Percentiles rank a stretch among this genome's conserved stretches.
Conservation (phyloP, 192 early-diverging fungal genomes). For the Coemansia sp. region DNA sequence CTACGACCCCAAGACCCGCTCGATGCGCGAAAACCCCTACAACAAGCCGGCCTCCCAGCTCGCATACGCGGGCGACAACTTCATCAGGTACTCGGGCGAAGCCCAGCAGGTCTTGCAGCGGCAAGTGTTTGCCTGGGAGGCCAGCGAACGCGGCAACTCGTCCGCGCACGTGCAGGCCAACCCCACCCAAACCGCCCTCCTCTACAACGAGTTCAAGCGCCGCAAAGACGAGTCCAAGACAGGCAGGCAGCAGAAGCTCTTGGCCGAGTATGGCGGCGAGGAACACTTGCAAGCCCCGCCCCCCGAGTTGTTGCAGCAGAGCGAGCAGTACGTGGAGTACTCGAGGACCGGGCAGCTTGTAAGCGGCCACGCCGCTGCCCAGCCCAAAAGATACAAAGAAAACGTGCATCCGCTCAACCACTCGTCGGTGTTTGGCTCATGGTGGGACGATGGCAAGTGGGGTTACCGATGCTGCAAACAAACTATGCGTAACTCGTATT, state of each 20-base stretch:
- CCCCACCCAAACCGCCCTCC: constrained; percentile 90
- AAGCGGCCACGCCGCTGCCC: constrained; percentile 75
- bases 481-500: constrained; percentile 80
- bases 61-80: constrained; percentile 85
- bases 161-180: constrained; percentile 90
- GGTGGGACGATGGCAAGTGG: constrained; percentile 93
- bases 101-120: constrained; percentile 75
- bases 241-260: constrained; percentile 67
- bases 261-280: constrained; percentile 91
- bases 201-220: constrained; percentile 81
- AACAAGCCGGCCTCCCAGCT: constrained; percentile 57
- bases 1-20: constrained; percentile 98
- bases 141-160: constrained; percentile 72
- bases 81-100: constrained; percentile 85
- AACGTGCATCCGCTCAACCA: constrained; percentile 87
- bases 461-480: constrained; percentile 94
- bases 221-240: constrained; percentile 80
- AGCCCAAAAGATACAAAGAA: constrained; percentile 81
- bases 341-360: constrained; percentile 86
- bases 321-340: constrained; percentile 96
- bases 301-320: constrained; percentile 87
- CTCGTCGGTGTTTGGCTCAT: constrained; percentile 89
- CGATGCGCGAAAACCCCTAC: constrained; percentile 97
- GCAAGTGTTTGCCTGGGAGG: constrained; percentile 95
- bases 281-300: constrained; percentile 90